Evolutionary conservation across 306 rosid species (phyloP).

Genomic region (Quercus mongolica): DNA sequence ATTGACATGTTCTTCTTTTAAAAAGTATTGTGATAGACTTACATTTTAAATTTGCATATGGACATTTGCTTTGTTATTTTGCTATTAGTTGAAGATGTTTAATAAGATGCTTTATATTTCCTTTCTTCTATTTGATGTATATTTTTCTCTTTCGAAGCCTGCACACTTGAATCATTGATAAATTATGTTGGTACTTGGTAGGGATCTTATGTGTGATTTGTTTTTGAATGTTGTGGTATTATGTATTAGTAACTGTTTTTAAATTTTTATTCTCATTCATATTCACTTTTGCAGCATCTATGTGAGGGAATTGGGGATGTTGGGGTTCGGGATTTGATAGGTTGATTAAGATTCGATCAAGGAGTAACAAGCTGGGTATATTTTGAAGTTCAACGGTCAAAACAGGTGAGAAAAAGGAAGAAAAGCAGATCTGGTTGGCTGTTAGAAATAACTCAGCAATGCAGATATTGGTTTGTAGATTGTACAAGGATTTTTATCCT

Average conservation of each 20-base stretch:
- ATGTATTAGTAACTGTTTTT: neutral
- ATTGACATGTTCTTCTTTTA: neutral
- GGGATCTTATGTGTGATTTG: neutral
- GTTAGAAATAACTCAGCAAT: too few species aligned
- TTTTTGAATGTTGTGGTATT: neutral
- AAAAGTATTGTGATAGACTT: neutral
- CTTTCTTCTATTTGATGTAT: neutral
- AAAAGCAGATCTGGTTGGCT: too few species aligned
- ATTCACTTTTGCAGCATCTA: too few species aligned
- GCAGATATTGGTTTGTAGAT: too few species aligned
- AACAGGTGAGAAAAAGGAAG: too few species aligned
- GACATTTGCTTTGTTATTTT: neutral
- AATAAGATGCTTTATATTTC: neutral
- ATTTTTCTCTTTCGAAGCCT: neutral
- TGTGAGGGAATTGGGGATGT: too few species aligned
- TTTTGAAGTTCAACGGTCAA: too few species aligned
- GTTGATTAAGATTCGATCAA: too few species aligned
- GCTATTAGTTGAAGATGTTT: neutral
- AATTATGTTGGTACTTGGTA: neutral
- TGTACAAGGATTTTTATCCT: too few species aligned
- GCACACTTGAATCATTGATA: neutral
- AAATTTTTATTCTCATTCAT: neutral
- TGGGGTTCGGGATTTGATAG: too few species aligned
- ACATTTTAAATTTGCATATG: neutral
- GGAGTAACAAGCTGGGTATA: too few species aligned